Percentiles rank a stretch among this genome's conserved stretches.
phyloP scores from a whole-genome alignment of 2,329 filamentous ascomycete species.

The Hysterium pulicare region DNA sequence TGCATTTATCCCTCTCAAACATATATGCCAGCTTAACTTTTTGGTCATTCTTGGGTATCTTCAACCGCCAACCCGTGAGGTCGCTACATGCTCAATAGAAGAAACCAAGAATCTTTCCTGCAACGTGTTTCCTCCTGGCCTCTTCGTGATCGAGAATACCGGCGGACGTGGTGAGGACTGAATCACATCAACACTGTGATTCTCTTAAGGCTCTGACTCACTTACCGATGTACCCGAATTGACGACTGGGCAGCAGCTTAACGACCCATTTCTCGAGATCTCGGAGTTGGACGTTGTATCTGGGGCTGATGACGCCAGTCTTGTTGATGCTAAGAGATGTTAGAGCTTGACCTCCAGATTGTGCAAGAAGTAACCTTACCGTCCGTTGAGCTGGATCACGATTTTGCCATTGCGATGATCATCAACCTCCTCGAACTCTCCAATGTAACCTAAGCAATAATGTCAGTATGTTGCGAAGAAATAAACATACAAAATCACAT shows the following conservation, averaged over 20 bases:
- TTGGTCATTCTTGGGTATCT: background rate
- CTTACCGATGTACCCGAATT: constrained; percentile 99
- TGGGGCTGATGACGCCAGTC: constrained; percentile 97
- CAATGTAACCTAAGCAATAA: constrained; percentile 77
- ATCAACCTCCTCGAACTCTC: constrained; percentile 99
- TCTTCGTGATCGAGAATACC: constrained; percentile 99
- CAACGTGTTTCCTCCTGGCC: constrained; percentile 97
- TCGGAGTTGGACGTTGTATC: constrained; percentile 97
- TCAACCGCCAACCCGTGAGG: background rate
- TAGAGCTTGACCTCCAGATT: no score
- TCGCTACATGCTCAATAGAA: constrained; percentile 76
- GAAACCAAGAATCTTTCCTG: constrained; percentile 99
- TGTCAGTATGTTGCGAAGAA: constrained; percentile 82
- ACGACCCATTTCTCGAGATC: constrained; percentile 99
- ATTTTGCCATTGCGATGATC: constrained; percentile 99
- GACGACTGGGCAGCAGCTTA: constrained; percentile 98
- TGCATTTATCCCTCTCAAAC: background rate
- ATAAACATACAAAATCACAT: constrained; percentile 89
- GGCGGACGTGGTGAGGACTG: constrained; percentile 97
- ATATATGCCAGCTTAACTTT: background rate
- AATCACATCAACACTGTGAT: no score
- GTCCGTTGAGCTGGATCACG: constrained; percentile 98
- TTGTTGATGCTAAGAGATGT: constrained; percentile 70
- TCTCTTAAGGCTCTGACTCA: no score
- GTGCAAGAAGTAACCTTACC: constrained; percentile 45